These are phyloP conservation scores for Verticillium tricorpus DNA, from an alignment of 2,329 filamentous ascomycete species.

Conservation along the genomic window DNA sequence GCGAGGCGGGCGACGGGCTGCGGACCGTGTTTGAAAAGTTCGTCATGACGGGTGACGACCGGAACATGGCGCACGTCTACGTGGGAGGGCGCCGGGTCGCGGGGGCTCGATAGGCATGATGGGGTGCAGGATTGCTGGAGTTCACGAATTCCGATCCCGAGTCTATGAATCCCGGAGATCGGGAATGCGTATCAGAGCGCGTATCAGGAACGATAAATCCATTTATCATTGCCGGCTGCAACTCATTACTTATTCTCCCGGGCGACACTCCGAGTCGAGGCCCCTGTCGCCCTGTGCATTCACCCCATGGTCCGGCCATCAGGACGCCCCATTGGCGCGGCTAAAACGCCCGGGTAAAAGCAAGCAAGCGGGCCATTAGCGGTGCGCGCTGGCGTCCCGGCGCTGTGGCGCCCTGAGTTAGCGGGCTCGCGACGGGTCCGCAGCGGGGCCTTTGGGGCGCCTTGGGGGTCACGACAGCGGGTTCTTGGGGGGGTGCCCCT, in stretches of 20 bases:
- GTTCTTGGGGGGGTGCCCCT: neutral
- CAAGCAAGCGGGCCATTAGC: neutral
- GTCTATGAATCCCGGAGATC: too few relatives aligned
- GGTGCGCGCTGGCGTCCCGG: neutral
- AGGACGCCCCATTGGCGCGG: neutral
- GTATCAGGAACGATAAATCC: too few relatives aligned
- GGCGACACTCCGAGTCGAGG: neutral
- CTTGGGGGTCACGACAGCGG: neutral
- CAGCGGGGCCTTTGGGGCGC: neutral
- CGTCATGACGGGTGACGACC: constrained; percentile 61
- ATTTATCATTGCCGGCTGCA: too few relatives aligned
- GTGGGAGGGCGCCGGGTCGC: constrained; percentile 33
- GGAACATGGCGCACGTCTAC: constrained; percentile 54
- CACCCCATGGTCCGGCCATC: neutral
- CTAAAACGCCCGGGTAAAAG: neutral
- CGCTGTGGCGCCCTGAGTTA: neutral
- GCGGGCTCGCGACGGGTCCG: neutral
- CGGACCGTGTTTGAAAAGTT: constrained; percentile 56
- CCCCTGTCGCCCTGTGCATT: neutral
- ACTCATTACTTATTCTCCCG: neutral
- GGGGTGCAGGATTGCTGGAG: too few relatives aligned
- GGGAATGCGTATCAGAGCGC: too few relatives aligned
- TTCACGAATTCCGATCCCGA: too few relatives aligned
- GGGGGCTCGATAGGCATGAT: neutral
- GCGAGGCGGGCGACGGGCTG: constrained; percentile 43